Evolutionary conservation across 2,329 filamentous ascomycete genomes (phyloP).

Genomic region (Pseudopyrenochaeta lycopersici): DNA sequence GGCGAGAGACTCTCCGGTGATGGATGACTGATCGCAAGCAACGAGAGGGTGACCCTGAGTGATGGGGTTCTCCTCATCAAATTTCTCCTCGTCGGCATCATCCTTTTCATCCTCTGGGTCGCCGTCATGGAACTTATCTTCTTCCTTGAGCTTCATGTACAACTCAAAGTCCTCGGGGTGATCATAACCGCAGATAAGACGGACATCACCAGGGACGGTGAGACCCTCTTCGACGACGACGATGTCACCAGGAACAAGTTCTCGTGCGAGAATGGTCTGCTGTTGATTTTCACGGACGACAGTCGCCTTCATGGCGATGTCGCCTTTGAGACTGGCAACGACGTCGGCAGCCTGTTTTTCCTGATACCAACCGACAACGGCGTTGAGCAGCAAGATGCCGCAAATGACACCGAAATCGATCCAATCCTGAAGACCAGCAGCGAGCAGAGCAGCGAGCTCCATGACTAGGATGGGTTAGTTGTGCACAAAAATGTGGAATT

Average conservation of each 20-base stretch:
- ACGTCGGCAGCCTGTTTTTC: conserved; percentile 81
- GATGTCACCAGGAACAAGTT: conserved; percentile 80
- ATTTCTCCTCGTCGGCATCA: conserved; percentile 67
- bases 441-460: conserved; percentile 78
- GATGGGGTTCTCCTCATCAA: conserved; percentile 61
- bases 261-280: conserved; percentile 75
- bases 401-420: conserved; percentile 79
- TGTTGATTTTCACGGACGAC: conserved; percentile 74
- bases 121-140: conserved; percentile 62
- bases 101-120: conserved; percentile 70
- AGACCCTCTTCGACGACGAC: conserved; percentile 77
- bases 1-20: conserved; percentile 81
- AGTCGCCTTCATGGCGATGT: conserved; percentile 77
- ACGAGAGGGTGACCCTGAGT: conserved; percentile 73
- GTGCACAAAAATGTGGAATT: conserved; percentile 10
- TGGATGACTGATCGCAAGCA: conserved; percentile 80
- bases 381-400: conserved; percentile 78
- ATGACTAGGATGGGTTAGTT: conserved; percentile 63
- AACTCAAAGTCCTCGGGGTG: conserved; percentile 72
- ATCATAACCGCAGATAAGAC: conserved; percentile 77
- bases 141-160: conserved; percentile 70
- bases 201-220: conserved; percentile 74
- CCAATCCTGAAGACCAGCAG: conserved; percentile 78
- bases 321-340: conserved; percentile 73
- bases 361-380: conserved; percentile 80